phyloP scores from a whole-genome alignment of 192 early-diverging fungal species.

The Coemansia sp. region DNA sequence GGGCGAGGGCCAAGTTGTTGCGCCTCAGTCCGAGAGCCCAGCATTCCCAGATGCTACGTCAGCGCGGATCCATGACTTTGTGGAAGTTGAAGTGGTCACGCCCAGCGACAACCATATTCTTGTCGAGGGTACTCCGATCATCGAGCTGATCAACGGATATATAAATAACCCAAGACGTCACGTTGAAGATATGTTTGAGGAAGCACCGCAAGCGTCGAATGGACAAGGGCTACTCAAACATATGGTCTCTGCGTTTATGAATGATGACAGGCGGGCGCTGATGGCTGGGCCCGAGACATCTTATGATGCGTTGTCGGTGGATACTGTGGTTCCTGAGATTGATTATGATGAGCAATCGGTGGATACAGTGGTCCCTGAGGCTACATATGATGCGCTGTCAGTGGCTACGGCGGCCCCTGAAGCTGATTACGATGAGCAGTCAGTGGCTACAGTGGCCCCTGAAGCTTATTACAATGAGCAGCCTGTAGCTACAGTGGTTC shows the following conservation, averaged over 20 bases:
- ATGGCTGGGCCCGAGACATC: too few relatives aligned
- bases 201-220: not conserved
- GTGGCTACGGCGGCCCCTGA: not conserved
- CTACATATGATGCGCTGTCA: too few relatives aligned
- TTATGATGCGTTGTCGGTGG: too few relatives aligned
- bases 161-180: slow-evolving; percentile 10
- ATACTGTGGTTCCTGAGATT: too few relatives aligned
- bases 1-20: slow-evolving; percentile 1
- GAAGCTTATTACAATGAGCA: not conserved
- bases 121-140: slow-evolving; percentile 19
- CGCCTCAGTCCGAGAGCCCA: not conserved
- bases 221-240: slow-evolving; percentile 14
- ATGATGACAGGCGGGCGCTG: too few relatives aligned
- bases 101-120: slow-evolving; percentile 12
- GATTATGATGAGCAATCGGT: too few relatives aligned
- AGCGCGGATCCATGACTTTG: slow-evolving; percentile 8
- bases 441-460: not conserved
- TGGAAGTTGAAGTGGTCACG: slow-evolving; percentile 1
- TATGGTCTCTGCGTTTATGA: slow-evolving; percentile 2
- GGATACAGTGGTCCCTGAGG: too few relatives aligned
- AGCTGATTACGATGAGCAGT: too few relatives aligned
- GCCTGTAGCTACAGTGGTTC: not conserved
- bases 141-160: slow-evolving; percentile 46
- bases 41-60: not conserved
- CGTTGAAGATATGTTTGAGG: not conserved